Percentiles rank a stretch among this genome's conserved stretches.
Evolutionary conservation across 2,329 filamentous ascomycete genomes (phyloP).

Genomic region (Arthrinium puccinioides): DNA sequence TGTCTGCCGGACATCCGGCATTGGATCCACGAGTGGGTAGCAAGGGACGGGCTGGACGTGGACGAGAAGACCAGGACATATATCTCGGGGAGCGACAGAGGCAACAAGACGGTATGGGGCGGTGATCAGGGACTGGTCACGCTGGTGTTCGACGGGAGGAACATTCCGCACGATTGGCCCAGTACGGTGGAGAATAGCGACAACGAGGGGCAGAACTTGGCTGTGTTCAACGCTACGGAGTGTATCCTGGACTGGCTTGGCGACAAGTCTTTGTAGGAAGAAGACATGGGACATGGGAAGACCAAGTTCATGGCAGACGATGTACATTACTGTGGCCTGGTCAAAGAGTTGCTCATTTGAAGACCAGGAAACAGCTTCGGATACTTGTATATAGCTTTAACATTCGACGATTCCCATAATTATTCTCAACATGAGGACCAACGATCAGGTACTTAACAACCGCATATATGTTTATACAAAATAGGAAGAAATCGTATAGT

Average conservation of each 20-base stretch:
- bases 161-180: slow-evolving; percentile 7
- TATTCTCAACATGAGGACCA: too few relatives aligned
- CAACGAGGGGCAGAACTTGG: slow-evolving; percentile 1
- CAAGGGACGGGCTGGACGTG: slow-evolving; percentile 15
- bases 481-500: too few relatives aligned
- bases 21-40: slow-evolving; percentile 25
- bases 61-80: neutral
- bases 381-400: too few relatives aligned
- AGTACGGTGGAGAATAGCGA: slow-evolving; percentile 2
- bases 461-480: too few relatives aligned
- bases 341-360: too few relatives aligned
- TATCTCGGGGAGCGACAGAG: slow-evolving; percentile 1
- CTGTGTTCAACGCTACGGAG: slow-evolving; percentile 5
- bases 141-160: slow-evolving; percentile 7
- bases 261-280: neutral
- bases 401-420: too few relatives aligned
- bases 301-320: too few relatives aligned
- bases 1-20: slow-evolving; percentile 32
- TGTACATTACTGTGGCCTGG: too few relatives aligned
- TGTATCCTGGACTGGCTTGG: slow-evolving; percentile 5
- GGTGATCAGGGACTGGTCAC: slow-evolving; percentile 4
- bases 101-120: slow-evolving; percentile 1
- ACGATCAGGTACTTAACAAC: too few relatives aligned
- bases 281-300: too few relatives aligned
- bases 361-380: too few relatives aligned